Base-by-base conservation (phyloP, 2,329 filamentous ascomycete genomes). In the Claviceps sp. region DNA sequence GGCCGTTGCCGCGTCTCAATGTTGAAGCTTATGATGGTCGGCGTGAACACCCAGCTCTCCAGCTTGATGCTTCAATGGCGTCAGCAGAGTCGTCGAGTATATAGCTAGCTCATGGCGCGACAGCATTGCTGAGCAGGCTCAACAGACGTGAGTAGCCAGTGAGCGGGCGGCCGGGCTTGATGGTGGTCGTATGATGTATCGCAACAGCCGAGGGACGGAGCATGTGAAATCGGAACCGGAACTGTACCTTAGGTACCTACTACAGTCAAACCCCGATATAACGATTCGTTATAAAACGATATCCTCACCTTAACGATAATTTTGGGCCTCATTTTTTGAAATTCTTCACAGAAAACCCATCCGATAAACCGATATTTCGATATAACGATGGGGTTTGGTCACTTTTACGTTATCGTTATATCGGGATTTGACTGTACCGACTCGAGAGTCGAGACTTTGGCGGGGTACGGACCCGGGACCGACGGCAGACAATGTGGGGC, bases 161-260 rank as follows among this genome's bases (percentile, higher is more conserved):
- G 47, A 30, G 46, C 45, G 52, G 37, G 37, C 43, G 14, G 22
- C 46, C 44, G 37, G 50, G 48, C 26, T 30, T 30, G 26, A 42
- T 30, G 37, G 16, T 26, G 24, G 34, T 26, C 48, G 52, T 43
- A n/a, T n/a, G n/a, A n/a, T n/a, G n/a, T n/a, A 41, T 50, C 41
- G 34, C 44, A 16, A 24, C 20, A 48, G 50, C 53, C 50, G 51
- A 52, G 51, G 51, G 40, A 54, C n/a, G 34, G 40, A 44, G 38
- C 51, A 52, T 50, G 51, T 52, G 51, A 50, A 50, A 9, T 48
- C 24, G 30, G n/a, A 37, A 16, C 11, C 11, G 45, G 30, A 47
- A 20, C 42, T 43, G 18, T 20, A 20, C 40, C 6, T n/a, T n/a
- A n/a, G n/a, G n/a, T n/a, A n/a, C n/a, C n/a, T n/a, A n/a, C n/a